Conservation (phyloP, 129 eudicot species). For the Lactuca sativa region DNA sequence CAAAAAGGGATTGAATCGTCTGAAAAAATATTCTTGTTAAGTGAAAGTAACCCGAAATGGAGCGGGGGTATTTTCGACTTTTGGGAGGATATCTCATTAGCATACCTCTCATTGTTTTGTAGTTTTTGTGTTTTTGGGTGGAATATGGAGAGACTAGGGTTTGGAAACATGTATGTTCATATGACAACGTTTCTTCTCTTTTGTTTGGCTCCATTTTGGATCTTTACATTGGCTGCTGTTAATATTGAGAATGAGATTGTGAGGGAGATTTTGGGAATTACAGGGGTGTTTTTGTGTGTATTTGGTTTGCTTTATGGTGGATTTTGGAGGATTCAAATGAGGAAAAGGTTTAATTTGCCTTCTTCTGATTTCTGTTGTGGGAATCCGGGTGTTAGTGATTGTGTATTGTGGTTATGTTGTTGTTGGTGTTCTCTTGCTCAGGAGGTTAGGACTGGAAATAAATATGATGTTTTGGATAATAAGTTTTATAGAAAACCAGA, state of each 20-base stretch:
- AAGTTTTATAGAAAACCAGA: conserved; percentile 24
- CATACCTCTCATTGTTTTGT: conserved; percentile 47
- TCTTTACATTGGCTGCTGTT: conserved; percentile 52
- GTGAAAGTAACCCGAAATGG: conserved; percentile 45
- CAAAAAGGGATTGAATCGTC: conserved; percentile 21
- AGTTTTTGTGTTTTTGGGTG: conserved; percentile 59
- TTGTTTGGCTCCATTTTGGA: conserved; percentile 62
- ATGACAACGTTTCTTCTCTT: conserved; percentile 51
- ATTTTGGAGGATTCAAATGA: conserved; percentile 61
- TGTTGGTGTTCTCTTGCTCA: conserved; percentile 65
- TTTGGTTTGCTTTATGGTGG: conserved; percentile 67
- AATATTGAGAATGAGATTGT: conserved; percentile 46
- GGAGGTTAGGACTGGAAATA: conserved; percentile 54
- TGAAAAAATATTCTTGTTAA: conserved; percentile 38
- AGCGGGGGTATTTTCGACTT: conserved; percentile 49
- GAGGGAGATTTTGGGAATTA: conserved; percentile 38
- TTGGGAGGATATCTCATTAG: conserved; percentile 50
- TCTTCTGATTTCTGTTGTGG: conserved; percentile 36
- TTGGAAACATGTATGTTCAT: conserved; percentile 63
- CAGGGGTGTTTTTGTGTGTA: conserved; percentile 45
- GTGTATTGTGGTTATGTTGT: conserved; percentile 51
- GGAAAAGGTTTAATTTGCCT: conserved; percentile 47
- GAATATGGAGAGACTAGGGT: conserved; percentile 66
- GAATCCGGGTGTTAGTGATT: conserved; percentile 43
- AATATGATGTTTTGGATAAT: conserved; percentile 41